Evolutionary conservation across 2,329 filamentous ascomycete genomes (phyloP).

Genomic region (Ascochyta koolunga): DNA sequence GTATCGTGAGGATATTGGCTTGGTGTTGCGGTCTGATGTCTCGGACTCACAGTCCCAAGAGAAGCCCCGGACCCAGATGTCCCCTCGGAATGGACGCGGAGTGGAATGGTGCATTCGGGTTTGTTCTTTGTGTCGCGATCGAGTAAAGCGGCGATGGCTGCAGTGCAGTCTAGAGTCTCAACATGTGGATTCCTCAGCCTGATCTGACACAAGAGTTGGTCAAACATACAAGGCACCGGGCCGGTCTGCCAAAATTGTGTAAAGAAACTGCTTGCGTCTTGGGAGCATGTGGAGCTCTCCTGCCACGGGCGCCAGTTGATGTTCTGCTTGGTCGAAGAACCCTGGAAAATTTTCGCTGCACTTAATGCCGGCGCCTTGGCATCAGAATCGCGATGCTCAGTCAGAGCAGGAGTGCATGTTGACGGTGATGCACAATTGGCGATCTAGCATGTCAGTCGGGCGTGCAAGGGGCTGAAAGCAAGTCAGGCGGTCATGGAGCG

Average conservation of each 20-base stretch:
- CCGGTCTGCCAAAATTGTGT: conserved; percentile 26
- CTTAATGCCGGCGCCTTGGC: conserved; percentile 42
- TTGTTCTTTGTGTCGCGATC: conserved; percentile 18
- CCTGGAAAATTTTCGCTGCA: conserved; percentile 35
- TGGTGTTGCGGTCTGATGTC: conserved; percentile 19
- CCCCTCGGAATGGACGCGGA: conserved; percentile 11
- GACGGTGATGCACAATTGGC: conserved; percentile 31
- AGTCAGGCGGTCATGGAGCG: conserved; percentile 14
- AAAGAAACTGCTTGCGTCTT: conserved; percentile 29
- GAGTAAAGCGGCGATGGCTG: conserved; percentile 22
- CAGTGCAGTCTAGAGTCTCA: conserved; percentile 37
- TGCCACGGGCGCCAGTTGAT: conserved; percentile 23
- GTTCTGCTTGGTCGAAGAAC: conserved; percentile 25
- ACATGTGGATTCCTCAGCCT: conserved; percentile 29
- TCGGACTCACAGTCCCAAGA: conserved; percentile 6
- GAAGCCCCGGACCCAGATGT: conserved; percentile 6
- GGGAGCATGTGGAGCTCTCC: conserved; percentile 34
- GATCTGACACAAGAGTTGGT: conserved; percentile 24
- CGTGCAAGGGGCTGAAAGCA: conserved; percentile 8
- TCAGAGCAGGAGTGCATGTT: conserved; percentile 19
- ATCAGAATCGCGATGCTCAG: conserved; percentile 23
- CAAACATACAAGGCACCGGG: conserved; percentile 23
- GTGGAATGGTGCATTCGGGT: background rate
- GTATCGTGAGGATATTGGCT: conserved; percentile 29
- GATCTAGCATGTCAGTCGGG: conserved; percentile 13